Evolutionary conservation across 495 filamentous ascomycete species (phyloP).

Genomic region (Talaromyces adpressus): DNA sequence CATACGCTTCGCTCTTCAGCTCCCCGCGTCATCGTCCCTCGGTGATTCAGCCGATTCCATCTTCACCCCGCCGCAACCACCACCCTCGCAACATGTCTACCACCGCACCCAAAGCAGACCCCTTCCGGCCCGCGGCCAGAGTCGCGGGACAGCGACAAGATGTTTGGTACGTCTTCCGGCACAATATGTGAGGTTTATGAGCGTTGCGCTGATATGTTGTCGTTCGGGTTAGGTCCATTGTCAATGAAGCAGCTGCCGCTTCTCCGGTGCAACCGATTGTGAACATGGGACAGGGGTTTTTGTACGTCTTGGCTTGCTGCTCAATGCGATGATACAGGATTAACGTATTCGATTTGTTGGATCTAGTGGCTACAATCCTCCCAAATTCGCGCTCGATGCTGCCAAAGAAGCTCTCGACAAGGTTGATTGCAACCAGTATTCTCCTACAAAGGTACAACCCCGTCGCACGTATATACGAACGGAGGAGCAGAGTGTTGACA

Average conservation of each 20-base stretch:
- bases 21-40: neutral
- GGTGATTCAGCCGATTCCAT: neutral
- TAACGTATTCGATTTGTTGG: neutral
- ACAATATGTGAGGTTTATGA: neutral
- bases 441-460: constrained; percentile 66
- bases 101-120: constrained; percentile 36
- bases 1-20: neutral
- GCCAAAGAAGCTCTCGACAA: constrained; percentile 81
- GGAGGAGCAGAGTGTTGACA: neutral
- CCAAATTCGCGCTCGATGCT: constrained; percentile 81
- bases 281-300: constrained; percentile 97
- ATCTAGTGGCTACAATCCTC: constrained; percentile 86
- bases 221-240: constrained; percentile 60
- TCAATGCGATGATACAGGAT: neutral
- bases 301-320: constrained; percentile 34
- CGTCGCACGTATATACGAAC: neutral
- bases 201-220: constrained; percentile 15
- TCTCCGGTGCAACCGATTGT: constrained; percentile 87
- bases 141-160: constrained; percentile 81
- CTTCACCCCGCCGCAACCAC: constrained; percentile 4
- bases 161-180: constrained; percentile 64
- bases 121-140: constrained; percentile 65
- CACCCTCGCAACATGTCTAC: constrained; percentile 25
- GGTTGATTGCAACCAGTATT: constrained; percentile 99
- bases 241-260: constrained; percentile 84